phyloP scores from a whole-genome alignment of 169 alveolate species.

The Eimeria brunetti region DNA sequence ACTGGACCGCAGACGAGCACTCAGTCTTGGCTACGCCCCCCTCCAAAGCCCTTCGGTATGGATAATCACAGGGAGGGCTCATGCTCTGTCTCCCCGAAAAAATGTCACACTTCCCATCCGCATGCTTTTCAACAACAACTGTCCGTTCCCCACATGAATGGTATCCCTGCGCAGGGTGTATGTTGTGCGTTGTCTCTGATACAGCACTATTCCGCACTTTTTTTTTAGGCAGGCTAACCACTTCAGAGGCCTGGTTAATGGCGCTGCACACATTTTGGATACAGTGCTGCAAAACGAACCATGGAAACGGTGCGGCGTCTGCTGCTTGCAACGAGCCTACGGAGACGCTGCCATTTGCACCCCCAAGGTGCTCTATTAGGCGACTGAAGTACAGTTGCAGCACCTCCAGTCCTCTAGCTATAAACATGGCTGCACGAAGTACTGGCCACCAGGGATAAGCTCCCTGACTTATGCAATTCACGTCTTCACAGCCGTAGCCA shows the following conservation, averaged over 20 bases:
- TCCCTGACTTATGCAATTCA: not conserved
- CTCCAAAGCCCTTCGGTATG: not conserved
- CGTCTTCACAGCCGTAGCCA: not conserved
- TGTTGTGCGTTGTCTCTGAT: not conserved
- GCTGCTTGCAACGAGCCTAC: not conserved
- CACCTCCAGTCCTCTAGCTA: not conserved
- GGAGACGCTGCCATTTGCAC: not conserved
- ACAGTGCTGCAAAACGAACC: not conserved
- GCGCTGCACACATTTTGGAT: not conserved
- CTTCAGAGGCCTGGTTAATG: not conserved
- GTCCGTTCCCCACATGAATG: not conserved
- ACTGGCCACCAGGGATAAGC: not conserved
- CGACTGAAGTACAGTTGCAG: slow-evolving; percentile 21
- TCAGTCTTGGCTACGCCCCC: not conserved
- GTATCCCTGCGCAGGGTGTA: not conserved
- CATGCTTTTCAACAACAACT: not conserved
- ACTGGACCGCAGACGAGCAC: slow-evolving; percentile 5
- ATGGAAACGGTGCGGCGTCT: not conserved
- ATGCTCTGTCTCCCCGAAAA: not conserved
- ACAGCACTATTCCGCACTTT: not conserved
- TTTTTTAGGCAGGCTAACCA: not conserved
- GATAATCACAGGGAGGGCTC: not conserved
- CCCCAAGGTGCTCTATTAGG: not conserved
- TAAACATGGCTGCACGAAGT: not conserved
- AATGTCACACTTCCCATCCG: not conserved